phyloP scores from a whole-genome alignment of 768 basidiomycete species.

The Rhodotorula babjevae region DNA sequence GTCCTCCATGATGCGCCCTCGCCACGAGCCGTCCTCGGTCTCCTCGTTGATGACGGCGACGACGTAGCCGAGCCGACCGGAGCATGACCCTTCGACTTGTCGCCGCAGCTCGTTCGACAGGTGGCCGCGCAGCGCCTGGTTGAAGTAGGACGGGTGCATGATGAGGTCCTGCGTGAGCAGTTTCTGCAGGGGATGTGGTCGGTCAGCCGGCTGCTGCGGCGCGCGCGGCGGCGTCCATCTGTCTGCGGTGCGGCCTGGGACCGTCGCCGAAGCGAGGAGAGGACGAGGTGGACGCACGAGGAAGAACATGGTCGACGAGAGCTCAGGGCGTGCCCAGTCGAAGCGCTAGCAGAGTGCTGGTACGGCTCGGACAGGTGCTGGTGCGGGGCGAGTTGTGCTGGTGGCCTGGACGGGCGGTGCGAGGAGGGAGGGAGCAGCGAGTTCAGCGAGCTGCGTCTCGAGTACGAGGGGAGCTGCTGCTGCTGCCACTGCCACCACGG shows the following conservation, averaged over 20 bases:
- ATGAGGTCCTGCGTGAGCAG: conserved; percentile 95
- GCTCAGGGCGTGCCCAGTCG: too few relatives aligned
- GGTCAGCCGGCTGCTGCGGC: too few relatives aligned
- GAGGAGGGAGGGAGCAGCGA: background rate
- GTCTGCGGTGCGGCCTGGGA: too few relatives aligned
- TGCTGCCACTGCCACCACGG: background rate
- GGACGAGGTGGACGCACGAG: background rate
- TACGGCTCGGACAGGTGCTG: background rate
- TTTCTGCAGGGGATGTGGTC: too few relatives aligned
- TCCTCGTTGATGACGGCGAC: conserved; percentile 71
- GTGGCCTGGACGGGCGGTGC: background rate
- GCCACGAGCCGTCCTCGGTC: conserved; percentile 20
- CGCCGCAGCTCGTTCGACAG: conserved; percentile 88
- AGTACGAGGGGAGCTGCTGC: background rate
- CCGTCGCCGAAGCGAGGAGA: background rate
- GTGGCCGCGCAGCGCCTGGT: conserved; percentile 88
- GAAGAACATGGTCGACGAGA: background rate
- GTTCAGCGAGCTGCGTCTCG: conserved; percentile 2
- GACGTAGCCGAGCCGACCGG: conserved; percentile 89
- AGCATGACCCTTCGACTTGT: conserved; percentile 95
- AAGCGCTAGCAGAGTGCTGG: too few relatives aligned
- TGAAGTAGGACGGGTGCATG: conserved; percentile 96
- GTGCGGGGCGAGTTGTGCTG: background rate
- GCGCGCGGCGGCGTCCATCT: too few relatives aligned
- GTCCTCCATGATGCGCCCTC: conserved; percentile 39